phyloP scores from a whole-genome alignment of 148 eudicot species.

The Dianthus caryophyllus region DNA sequence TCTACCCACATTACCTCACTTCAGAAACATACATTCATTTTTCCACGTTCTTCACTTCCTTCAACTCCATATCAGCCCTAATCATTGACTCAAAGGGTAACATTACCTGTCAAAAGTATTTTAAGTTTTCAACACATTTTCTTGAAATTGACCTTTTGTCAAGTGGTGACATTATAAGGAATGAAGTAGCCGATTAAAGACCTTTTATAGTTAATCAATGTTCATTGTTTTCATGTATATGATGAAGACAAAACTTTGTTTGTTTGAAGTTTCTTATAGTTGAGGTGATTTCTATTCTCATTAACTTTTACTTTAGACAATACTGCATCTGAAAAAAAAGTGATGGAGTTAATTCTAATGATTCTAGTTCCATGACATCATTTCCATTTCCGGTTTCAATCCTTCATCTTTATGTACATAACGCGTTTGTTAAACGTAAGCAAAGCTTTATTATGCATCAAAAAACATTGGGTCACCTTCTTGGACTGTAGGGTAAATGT shows the following conservation, averaged over 20 bases:
- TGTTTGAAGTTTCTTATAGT: neutral
- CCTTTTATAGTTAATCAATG: neutral
- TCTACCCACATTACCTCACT: neutral
- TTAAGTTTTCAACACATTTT: neutral
- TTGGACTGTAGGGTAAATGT: neutral
- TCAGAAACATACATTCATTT: neutral
- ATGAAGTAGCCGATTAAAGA: neutral
- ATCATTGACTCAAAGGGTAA: neutral
- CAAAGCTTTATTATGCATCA: constrained; percentile 13
- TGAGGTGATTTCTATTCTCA: neutral
- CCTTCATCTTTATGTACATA: neutral
- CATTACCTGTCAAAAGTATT: neutral
- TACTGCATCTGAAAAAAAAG: neutral
- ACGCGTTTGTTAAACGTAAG: neutral
- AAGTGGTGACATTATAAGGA: neutral
- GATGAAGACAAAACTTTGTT: neutral
- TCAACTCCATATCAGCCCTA: neutral
- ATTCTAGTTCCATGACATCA: constrained; percentile 1
- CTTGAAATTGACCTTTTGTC: neutral
- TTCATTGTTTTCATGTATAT: neutral
- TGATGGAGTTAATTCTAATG: neutral
- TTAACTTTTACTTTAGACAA: neutral
- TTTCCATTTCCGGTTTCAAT: neutral
- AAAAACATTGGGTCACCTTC: neutral
- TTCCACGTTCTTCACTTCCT: neutral